phyloP scores from a whole-genome alignment of 2,329 filamentous ascomycete species.

The Phyllosticta citriasiana region DNA sequence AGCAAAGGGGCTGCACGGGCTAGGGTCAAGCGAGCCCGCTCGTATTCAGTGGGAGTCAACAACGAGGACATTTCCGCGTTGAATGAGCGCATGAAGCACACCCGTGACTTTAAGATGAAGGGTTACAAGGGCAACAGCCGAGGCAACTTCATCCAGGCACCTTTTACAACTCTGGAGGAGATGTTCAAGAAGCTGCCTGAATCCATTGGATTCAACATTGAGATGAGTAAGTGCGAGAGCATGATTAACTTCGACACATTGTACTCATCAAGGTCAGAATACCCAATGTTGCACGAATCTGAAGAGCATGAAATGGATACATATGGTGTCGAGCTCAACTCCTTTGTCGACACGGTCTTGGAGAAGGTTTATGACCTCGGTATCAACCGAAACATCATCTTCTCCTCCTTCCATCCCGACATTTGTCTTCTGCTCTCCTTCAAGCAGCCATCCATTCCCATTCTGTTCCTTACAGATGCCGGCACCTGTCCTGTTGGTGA shows the following conservation, averaged over 20 bases:
- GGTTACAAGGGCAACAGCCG: slow-evolving; percentile 94
- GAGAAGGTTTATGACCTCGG: slow-evolving; percentile 81
- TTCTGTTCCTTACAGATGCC: slow-evolving; percentile 87
- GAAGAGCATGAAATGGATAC: slow-evolving; percentile 96
- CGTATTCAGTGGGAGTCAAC: slow-evolving; percentile 49
- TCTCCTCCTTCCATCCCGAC: slow-evolving; percentile 95
- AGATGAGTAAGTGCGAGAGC: slow-evolving; percentile 56
- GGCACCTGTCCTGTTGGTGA: slow-evolving; percentile 75
- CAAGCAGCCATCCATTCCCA: slow-evolving; percentile 94
- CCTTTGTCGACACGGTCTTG: slow-evolving; percentile 89
- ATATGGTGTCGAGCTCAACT: slow-evolving; percentile 91
- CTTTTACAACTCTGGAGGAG: slow-evolving; percentile 90
- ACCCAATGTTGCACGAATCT: slow-evolving; percentile 93
- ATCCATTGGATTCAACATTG: slow-evolving; percentile 90
- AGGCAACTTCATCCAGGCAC: slow-evolving; percentile 89
- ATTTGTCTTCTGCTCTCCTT: slow-evolving; percentile 89
- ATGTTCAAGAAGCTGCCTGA: slow-evolving; percentile 79
- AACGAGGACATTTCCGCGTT: slow-evolving; percentile 40
- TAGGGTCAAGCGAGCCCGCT: slow-evolving; percentile 35
- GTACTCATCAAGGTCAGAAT: slow-evolving; percentile 45
- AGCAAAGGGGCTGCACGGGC: slow-evolving; percentile 10
- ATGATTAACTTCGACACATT: neutral
- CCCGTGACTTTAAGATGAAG: slow-evolving; percentile 85
- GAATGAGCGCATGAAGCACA: slow-evolving; percentile 92
- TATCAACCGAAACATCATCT: slow-evolving; percentile 80